Evolutionary conservation across 495 filamentous ascomycete species (phyloP).

Genomic region (Penicillium simplicissimum): DNA sequence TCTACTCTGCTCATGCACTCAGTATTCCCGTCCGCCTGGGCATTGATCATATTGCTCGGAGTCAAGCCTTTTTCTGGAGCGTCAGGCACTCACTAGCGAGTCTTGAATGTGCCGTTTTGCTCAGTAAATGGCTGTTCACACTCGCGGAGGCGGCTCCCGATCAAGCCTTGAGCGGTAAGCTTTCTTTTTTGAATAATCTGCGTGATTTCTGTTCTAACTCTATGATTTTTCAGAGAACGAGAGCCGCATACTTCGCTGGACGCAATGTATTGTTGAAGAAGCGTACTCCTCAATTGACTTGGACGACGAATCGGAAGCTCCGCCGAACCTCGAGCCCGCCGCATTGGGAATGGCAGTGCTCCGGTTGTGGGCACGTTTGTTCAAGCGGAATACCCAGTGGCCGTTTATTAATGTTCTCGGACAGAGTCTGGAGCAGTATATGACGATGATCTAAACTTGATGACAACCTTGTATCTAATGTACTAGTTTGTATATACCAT

Average conservation of each 20-base stretch:
- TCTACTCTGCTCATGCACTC: slow-evolving; percentile 42
- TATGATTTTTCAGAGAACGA: slow-evolving; percentile 32
- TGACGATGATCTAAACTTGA: slow-evolving; percentile 30
- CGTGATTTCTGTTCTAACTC: not conserved
- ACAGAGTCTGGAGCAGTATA: slow-evolving; percentile 38
- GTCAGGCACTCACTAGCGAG: slow-evolving; percentile 50
- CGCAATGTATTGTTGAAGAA: slow-evolving; percentile 40
- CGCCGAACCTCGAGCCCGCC: slow-evolving; percentile 29
- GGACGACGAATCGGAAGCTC: slow-evolving; percentile 30
- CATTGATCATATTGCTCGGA: slow-evolving; percentile 46
- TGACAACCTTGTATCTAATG: not conserved
- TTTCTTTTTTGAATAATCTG: too few species aligned
- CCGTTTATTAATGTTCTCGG: slow-evolving; percentile 44
- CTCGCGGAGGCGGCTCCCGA: slow-evolving; percentile 33
- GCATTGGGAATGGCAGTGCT: slow-evolving; percentile 37
- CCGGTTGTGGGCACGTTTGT: slow-evolving; percentile 40
- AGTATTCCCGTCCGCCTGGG: slow-evolving; percentile 43
- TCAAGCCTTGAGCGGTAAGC: slow-evolving; percentile 37
- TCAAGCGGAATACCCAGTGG: slow-evolving; percentile 42
- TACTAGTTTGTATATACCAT: slow-evolving; percentile 15
- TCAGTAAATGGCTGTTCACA: slow-evolving; percentile 51
- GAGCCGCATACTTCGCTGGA: slow-evolving; percentile 41
- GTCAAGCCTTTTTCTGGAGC: slow-evolving; percentile 52
- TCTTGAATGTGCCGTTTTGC: slow-evolving; percentile 49
- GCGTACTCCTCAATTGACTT: slow-evolving; percentile 41